Evolutionary conservation across 345 rosid genomes (phyloP).

Genomic region (Brassica nigra): DNA sequence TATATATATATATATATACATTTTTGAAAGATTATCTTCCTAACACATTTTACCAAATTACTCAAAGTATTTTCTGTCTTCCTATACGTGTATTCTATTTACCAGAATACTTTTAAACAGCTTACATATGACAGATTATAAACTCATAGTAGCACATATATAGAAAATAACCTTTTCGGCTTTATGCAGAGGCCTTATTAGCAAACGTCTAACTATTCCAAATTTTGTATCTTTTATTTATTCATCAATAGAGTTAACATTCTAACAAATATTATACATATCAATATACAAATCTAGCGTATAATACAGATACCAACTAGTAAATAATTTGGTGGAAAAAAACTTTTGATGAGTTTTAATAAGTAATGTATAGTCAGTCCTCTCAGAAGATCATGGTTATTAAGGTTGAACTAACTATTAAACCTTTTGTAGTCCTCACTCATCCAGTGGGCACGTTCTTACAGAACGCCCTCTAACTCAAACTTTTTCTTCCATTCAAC

Average conservation of each 20-base stretch:
- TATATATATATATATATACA: too few species aligned
- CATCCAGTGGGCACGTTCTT: conserved; percentile 33
- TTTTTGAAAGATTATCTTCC: not conserved
- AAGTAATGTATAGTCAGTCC: conserved; percentile 19
- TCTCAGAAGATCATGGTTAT: conserved; percentile 4
- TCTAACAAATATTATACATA: not conserved
- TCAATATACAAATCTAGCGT: not conserved
- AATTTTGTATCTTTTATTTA: not conserved
- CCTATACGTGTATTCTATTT: too few species aligned
- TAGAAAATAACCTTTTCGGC: too few species aligned
- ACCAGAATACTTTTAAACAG: too few species aligned
- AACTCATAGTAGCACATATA: not conserved
- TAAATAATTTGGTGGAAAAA: not conserved
- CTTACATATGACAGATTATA: not conserved
- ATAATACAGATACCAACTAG: not conserved
- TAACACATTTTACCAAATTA: too few species aligned
- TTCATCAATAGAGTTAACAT: not conserved
- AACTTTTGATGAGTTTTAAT: not conserved
- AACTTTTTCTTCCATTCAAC: not conserved
- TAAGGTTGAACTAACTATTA: conserved; percentile 1
- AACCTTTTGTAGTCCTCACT: conserved; percentile 12
- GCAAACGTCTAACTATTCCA: not conserved
- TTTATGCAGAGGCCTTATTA: too few species aligned
- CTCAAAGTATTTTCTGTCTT: too few species aligned
- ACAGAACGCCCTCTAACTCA: conserved; percentile 14